Base-by-base conservation (phyloP, 1,284 basidiomycete species). In the Neolentinus lepideus region DNA sequence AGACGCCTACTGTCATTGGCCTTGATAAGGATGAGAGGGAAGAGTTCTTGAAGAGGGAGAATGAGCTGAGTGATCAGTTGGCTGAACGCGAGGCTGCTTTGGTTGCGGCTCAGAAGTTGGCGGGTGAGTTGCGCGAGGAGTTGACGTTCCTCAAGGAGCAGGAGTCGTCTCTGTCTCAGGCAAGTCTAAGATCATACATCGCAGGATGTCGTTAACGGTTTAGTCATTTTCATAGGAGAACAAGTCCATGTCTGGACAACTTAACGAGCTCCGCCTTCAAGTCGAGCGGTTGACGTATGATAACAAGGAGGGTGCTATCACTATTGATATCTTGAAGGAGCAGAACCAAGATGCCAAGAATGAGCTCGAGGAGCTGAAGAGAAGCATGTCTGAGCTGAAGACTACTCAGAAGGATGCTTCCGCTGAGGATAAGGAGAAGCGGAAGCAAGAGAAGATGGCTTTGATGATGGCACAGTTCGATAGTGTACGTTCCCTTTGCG, bases 381-480 rank as follows among this genome's bases (percentile, higher is more conserved):
- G 85, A 68, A 83, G 85, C 63, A 84, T 95, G 58, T 75, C 83
- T 26, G 91, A 94, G 54, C 74, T 94, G 63, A 92, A 89, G 73
- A 75, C 77, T 25, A 80, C 84, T 27, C 90, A 94, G 71, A 94
- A 92, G 75, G 92, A 95, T 63, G 47, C 47, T 6, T 86, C 85
- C 29, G 83, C 85, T 24, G 96, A 98, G 70, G 96, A 96, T 68
- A 98, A 97, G 76, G 96, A 99, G 78, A 96, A 94, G 78, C 87
- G 93, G 71, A 99, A 98, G 74, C 94, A 97, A 66, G 96, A 98
- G 75, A 97, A 97, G 81, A 94, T 99, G 90, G 94, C 92, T n/a
- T 79, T 96, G 62, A 97, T 99, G 94, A 98, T 99, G 95, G 93
- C 95, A 59, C 96, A 97, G 72, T 97, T 99, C 66, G 95, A 95